Evolutionary conservation across 345 rosid genomes (phyloP).

Genomic region (Aquilaria sinensis): DNA sequence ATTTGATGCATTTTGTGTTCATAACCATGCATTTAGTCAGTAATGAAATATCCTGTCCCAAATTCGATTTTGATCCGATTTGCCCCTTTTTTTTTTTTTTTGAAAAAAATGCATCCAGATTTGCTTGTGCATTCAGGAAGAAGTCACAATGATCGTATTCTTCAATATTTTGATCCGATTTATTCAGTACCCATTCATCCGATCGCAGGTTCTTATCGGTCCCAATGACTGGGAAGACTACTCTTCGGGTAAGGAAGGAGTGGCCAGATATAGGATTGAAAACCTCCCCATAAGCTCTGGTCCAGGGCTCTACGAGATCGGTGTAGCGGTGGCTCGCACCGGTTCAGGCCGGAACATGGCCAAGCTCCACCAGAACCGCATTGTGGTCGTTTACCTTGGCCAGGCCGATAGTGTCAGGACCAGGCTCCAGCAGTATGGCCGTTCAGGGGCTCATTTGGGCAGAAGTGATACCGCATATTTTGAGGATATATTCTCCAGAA

Average conservation of each 20-base stretch:
- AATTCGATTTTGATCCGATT: no score
- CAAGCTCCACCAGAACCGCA: constrained; percentile 36
- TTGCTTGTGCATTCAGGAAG: no score
- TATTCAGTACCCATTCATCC: no score
- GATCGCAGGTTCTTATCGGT: constrained; percentile 57
- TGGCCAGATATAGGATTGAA: constrained; percentile 63
- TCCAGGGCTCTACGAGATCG: constrained; percentile 83
- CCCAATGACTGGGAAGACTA: constrained; percentile 73
- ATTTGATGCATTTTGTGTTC: no score
- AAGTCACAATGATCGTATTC: no score
- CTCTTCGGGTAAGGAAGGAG: constrained; percentile 59
- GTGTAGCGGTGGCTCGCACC: constrained; percentile 23
- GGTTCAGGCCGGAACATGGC: constrained; percentile 21
- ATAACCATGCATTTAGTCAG: no score
- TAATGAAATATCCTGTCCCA: no score
- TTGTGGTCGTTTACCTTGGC: constrained; percentile 68
- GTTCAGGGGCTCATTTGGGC: constrained; percentile 75
- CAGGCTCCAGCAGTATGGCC: constrained; percentile 76
- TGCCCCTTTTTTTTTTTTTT: no score
- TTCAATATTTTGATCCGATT: no score
- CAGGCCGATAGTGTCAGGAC: constrained; percentile 79
- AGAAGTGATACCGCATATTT: constrained; percentile 34
- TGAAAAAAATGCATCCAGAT: not conserved
- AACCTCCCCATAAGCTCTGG: constrained; percentile 50
- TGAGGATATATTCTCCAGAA: constrained; percentile 46